Percentiles rank a stretch among this genome's conserved stretches.
Conservation (phyloP, 257 asterid genomes). For the Nicotiana tabacum region DNA sequence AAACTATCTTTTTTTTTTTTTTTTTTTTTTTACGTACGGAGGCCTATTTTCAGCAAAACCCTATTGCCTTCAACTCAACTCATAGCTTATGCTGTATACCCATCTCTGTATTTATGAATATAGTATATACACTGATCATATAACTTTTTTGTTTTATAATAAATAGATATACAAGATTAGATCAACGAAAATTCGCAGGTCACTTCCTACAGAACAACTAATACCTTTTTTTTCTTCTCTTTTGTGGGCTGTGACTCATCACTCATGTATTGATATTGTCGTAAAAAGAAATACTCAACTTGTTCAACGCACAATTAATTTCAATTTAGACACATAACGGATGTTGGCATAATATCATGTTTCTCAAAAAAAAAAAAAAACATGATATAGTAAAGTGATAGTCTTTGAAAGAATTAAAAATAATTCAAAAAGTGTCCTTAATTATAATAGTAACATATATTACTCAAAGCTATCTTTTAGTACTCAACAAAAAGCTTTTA, state of each 20-base stretch:
- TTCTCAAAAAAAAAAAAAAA: neutral
- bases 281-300: neutral
- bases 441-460: neutral
- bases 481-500: neutral
- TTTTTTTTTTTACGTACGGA: too few relatives aligned
- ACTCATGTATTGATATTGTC: neutral
- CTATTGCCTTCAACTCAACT: too few relatives aligned
- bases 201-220: neutral
- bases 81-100: too few relatives aligned
- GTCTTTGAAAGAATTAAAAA: neutral
- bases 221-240: neutral
- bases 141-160: neutral
- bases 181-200: neutral
- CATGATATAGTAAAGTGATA: neutral
- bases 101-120: neutral
- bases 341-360: neutral
- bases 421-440: neutral
- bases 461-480: neutral
- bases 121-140: neutral
- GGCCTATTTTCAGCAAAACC: too few relatives aligned
- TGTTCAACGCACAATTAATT: neutral
- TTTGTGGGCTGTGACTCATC: slow-evolving; percentile 6
- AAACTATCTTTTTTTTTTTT: too few relatives aligned
- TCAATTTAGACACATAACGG: neutral
- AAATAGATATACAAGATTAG: neutral